Base-by-base conservation (phyloP, 257 asterid species). In the Petunia axillaris region DNA sequence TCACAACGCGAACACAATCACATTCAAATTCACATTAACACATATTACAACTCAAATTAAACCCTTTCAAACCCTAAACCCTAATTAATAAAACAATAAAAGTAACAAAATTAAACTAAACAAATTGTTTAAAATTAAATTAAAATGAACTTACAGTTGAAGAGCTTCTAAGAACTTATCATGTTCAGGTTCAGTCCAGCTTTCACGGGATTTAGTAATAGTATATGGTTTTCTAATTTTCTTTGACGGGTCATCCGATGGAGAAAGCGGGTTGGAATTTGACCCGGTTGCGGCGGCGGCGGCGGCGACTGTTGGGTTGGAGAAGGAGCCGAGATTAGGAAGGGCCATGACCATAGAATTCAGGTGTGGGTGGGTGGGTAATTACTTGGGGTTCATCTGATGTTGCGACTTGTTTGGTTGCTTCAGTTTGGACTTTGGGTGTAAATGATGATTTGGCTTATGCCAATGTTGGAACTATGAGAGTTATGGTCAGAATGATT, bases 151-250 rank as follows among this genome's bases (percentile, higher is more conserved):
- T 92, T 84, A 94, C 97, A 94, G 89, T 81, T 94, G 97, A 4
- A 92, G 94, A 13, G 98, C 98, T 84, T 94, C 98, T 9, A 94
- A 94, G 82, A 94, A 94, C 91, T 94, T 94, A 85, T 94, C 98
- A 79, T 92, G 97, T 88, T 94, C 98, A 35, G 98, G 97, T 35
- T 94, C 98, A 1, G 97, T 91, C 98, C 98, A 94, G 89, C 97
- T 94, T 91, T 94, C 97, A 1, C 98, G 89, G 0, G 98, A 94
- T 89, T 92, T 94, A 82, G 91, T 85, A 78, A 94, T 93, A 77
- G 98, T 94, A 83, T 94, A 94, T 15, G 98, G 98, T 79, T 94
- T 94, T 2, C 97, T 90, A 52, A 92, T 64, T 89, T 92, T 94
- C 91, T 92, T 94, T 54, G 70, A 86, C 53, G 85, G 87, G 84